These are phyloP conservation scores for Retiboletus flavoniger DNA, from an alignment of 1,284 basidiomycete species.

Conservation along the genomic window DNA sequence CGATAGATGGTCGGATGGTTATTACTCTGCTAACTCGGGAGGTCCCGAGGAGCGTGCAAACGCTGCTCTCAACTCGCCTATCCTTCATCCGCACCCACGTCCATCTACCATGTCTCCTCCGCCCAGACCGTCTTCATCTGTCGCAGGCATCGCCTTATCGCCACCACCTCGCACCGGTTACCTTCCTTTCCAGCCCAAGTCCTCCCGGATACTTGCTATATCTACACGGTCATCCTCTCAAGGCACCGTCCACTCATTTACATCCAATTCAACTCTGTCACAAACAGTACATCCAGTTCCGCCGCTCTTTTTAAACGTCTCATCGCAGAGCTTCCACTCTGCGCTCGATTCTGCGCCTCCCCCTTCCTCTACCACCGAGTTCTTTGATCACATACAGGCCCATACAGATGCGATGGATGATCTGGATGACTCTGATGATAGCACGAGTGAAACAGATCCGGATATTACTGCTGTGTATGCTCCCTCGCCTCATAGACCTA, in stretches of 20 bases:
- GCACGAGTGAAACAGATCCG: slow-evolving; percentile 32
- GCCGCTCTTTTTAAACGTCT: slow-evolving; percentile 38
- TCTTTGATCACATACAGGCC: slow-evolving; percentile 70
- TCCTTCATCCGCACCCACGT: slow-evolving; percentile 32
- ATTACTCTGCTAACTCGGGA: slow-evolving; percentile 29
- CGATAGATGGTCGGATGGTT: slow-evolving; percentile 41
- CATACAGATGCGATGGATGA: slow-evolving; percentile 72
- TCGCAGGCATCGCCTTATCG: slow-evolving; percentile 40
- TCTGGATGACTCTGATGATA: slow-evolving; percentile 48
- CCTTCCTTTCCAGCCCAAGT: slow-evolving; percentile 19
- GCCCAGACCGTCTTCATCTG: slow-evolving; percentile 46
- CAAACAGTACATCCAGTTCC: slow-evolving; percentile 25
- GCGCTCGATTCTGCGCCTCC: slow-evolving; percentile 55
- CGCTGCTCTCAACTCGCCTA: slow-evolving; percentile 12
- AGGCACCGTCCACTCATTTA: slow-evolving; percentile 31
- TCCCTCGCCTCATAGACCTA: slow-evolving; percentile 30
- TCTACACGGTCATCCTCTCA: slow-evolving; percentile 30
- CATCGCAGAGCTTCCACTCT: slow-evolving; percentile 37
- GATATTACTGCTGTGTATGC: slow-evolving; percentile 31
- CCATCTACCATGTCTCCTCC: slow-evolving; percentile 52
- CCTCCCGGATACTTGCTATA: slow-evolving; percentile 23
- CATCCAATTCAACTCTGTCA: slow-evolving; percentile 31
- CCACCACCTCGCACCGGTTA: slow-evolving; percentile 53
- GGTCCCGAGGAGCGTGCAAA: slow-evolving; percentile 13
- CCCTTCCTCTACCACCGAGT: slow-evolving; percentile 59